Base-by-base conservation (phyloP, 2,329 filamentous ascomycete species). In the Ceratocystis harringtonii region DNA sequence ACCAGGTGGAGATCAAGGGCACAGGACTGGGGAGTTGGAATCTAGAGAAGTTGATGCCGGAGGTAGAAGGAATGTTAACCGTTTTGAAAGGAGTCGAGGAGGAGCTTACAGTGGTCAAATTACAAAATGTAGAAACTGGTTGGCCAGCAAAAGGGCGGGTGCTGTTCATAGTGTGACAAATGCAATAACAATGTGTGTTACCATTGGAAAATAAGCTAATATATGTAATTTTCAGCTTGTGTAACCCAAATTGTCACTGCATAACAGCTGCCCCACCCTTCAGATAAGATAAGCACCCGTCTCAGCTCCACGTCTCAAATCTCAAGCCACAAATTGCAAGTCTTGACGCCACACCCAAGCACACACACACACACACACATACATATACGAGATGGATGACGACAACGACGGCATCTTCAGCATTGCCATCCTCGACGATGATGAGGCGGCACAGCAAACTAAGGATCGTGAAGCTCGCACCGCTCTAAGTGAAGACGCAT, bases 401-500 rank as follows among this genome's bases (percentile, higher is more conserved):
- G 68, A 69, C 15, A 74, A 76, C 41, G 71, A 71, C n/a, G 74
- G 72, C 43, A 67, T 75, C 5, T 69, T 74, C 68, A 70, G 69
- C 68, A 74, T 75, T 61, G 69, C 68, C 63, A 68, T 74, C 48
- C 72, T 71, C 19, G 71, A 75, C 62, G 74, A 76, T 22, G 72
- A 74, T 22, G 72, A 70, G 17, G 70, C 71, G 5, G 62, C 66
- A 25, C 60, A 57, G n/a, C 66, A 69, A 66, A 71, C 73, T 52
- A 72, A 72, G 32, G 70, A 71, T 43, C 71, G 72, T 62, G 65
- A 64, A 36, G 66, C 68, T 22, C 73, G 76, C 17, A 78, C 74
- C 8, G 72, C 70, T 19, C 80, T 83, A 70, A 77, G 80, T 0
- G 80, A 83, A 67, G 77, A 76, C 17, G 76, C 77, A 1, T 83